A percentile compares a stretch with the other conserved stretches of the same genome.
phyloP scores from a whole-genome alignment of 306 rosid genomes.

The Boehmeria nivea region DNA sequence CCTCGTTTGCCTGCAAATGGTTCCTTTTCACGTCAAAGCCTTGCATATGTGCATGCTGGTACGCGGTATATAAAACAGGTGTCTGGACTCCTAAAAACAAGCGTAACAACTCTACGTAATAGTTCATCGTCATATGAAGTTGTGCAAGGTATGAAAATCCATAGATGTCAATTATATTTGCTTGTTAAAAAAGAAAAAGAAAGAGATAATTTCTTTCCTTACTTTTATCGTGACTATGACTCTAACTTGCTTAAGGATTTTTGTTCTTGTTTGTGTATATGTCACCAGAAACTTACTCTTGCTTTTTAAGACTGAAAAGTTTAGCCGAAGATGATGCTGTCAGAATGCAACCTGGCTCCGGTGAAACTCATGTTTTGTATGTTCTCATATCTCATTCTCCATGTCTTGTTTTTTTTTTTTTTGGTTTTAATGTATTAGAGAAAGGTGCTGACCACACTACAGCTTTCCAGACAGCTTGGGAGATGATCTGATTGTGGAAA shows the following conservation, averaged over 20 bases:
- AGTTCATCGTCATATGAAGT: constrained; percentile 80
- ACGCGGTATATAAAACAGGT: constrained; percentile 84
- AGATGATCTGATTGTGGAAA: constrained; percentile 84
- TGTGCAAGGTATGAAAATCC: constrained; percentile 64
- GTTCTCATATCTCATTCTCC: constrained; percentile 22
- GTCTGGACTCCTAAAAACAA: constrained; percentile 78
- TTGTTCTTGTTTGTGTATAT: constrained; percentile 14
- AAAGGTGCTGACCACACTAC: constrained; percentile 51
- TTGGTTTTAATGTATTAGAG: constrained; percentile 17
- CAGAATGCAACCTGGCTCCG: constrained; percentile 87
- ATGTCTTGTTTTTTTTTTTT: constrained; percentile 3
- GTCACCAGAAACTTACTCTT: constrained; percentile 68
- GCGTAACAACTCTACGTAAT: constrained; percentile 77
- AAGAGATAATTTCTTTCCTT: too few relatives aligned
- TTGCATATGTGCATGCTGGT: constrained; percentile 93
- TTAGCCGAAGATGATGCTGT: constrained; percentile 72
- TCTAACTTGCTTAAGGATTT: too few relatives aligned
- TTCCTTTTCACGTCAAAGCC: constrained; percentile 73
- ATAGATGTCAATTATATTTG: not conserved
- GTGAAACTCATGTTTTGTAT: constrained; percentile 89
- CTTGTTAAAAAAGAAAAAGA: too few relatives aligned
- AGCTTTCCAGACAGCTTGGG: constrained; percentile 96
- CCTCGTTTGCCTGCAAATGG: constrained; percentile 77
- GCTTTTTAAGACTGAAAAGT: constrained; percentile 82
- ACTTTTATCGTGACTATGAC: too few relatives aligned